Conservation (phyloP, 768 basidiomycete genomes). For the Boletus barrowsii region DNA sequence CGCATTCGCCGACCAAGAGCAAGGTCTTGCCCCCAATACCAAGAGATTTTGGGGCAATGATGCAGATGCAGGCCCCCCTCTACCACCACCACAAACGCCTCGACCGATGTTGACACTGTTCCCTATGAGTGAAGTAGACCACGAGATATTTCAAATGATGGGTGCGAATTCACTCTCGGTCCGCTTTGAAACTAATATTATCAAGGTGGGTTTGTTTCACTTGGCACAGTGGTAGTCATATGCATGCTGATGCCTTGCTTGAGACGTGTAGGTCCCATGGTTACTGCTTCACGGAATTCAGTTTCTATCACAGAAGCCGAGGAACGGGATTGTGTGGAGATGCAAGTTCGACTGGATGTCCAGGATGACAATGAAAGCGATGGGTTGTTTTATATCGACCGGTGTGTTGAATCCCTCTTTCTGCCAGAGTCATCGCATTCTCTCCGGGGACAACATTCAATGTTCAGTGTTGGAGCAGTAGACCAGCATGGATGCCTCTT, state of each 20-base stretch:
- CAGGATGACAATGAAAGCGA: no score
- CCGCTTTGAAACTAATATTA: slow-evolving; percentile 94
- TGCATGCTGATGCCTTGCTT: neutral
- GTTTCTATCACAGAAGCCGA: no score
- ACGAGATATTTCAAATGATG: slow-evolving; percentile 68
- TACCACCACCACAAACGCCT: slow-evolving; percentile 29
- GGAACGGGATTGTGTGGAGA: no score
- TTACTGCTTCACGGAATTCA: slow-evolving; percentile 93
- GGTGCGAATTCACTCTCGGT: slow-evolving; percentile 81
- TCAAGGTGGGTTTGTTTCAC: slow-evolving; percentile 65
- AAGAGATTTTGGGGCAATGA: slow-evolving; percentile 52
- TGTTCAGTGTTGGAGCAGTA: no score
- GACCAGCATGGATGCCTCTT: no score
- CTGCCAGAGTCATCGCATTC: no score
- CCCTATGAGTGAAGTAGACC: slow-evolving; percentile 65
- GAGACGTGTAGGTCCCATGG: slow-evolving; percentile 71
- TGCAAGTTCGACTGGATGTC: no score
- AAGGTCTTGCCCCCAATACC: slow-evolving; percentile 81
- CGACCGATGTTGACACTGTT: slow-evolving; percentile 45
- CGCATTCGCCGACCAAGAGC: slow-evolving; percentile 52
- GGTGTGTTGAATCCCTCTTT: no score
- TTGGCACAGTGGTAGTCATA: no score
- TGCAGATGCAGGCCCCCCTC: slow-evolving; percentile 11
- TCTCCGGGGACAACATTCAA: no score
- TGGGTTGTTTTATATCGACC: no score